phyloP scores from a whole-genome alignment of 2,329 filamentous ascomycete species.

The Phaeosphaeriaceae sp. region DNA sequence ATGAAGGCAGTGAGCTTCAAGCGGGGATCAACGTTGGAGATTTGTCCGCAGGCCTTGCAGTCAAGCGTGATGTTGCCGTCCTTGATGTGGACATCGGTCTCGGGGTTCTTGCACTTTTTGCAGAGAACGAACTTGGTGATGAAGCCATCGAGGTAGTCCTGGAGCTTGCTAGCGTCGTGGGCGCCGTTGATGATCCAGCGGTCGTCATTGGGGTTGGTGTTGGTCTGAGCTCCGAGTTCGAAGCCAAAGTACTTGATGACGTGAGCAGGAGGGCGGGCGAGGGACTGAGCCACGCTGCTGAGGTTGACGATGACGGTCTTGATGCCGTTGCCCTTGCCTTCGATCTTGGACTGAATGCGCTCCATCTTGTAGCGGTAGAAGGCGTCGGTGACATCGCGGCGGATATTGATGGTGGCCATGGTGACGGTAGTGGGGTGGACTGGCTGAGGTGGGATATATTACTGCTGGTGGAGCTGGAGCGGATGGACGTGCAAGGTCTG shows the following conservation, averaged over 20 bases:
- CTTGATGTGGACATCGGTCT: constrained; percentile 96
- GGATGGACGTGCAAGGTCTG: constrained; percentile 39
- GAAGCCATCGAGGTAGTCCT: constrained; percentile 98
- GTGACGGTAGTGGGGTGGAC: constrained; percentile 60
- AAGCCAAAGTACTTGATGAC: constrained; percentile 99
- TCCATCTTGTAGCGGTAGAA: constrained; percentile 99
- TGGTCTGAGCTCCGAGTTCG: constrained; percentile 97
- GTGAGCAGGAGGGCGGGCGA: constrained; percentile 90
- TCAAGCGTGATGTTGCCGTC: constrained; percentile 91
- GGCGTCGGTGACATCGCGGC: constrained; percentile 92
- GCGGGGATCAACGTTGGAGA: constrained; percentile 87
- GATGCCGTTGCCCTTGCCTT: constrained; percentile 99
- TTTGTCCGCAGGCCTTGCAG: constrained; percentile 98
- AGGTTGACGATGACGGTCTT: constrained; percentile 98
- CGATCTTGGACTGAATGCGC: constrained; percentile 96
- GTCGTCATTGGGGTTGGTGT: constrained; percentile 95
- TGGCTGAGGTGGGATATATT: constrained; percentile 39
- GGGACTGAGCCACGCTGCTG: constrained; percentile 88
- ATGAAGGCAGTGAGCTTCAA: constrained; percentile 98
- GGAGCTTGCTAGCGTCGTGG: constrained; percentile 92
- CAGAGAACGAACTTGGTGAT: constrained; percentile 98
- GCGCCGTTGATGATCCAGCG: constrained; percentile 99
- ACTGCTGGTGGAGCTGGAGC: constrained; percentile 41
- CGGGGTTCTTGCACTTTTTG: constrained; percentile 99
- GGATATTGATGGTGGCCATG: constrained; percentile 99